These are phyloP conservation scores for Lachancea sp. DNA, from an alignment of 805 yeast genomes.

Conservation along the genomic window DNA sequence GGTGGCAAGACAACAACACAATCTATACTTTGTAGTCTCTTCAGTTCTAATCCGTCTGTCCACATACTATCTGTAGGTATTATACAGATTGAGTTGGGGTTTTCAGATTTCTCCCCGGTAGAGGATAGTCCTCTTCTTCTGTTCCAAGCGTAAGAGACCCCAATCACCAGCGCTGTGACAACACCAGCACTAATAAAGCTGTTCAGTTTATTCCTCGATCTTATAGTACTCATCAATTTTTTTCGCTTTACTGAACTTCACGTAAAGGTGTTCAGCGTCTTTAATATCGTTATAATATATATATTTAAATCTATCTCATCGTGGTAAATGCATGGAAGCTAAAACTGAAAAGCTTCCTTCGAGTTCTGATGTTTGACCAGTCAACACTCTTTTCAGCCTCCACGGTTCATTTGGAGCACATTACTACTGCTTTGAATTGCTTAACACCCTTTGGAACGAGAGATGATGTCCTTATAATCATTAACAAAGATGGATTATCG, in stretches of 20 bases:
- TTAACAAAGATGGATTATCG: constrained; percentile 46
- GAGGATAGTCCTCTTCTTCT: neutral
- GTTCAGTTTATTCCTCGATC: neutral
- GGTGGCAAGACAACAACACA: constrained; percentile 35
- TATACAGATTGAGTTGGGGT: constrained; percentile 14
- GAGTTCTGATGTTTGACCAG: constrained; percentile 3
- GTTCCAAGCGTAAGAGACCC: neutral
- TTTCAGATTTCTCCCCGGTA: neutral
- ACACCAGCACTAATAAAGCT: neutral
- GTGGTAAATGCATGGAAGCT: too few species aligned
- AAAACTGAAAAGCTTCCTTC: too few species aligned
- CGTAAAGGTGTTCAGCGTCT: too few species aligned
- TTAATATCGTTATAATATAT: too few species aligned
- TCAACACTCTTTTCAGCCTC: constrained; percentile 37
- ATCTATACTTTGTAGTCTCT: constrained; percentile 13
- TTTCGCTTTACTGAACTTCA: too few species aligned
- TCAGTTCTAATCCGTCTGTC: constrained; percentile 17
- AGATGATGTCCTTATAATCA: constrained; percentile 36
- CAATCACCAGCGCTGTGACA: neutral
- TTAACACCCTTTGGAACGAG: constrained; percentile 37
- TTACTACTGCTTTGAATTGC: constrained; percentile 41
- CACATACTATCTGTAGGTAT: constrained; percentile 18
- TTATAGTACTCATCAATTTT: neutral
- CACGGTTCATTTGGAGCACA: constrained; percentile 41
- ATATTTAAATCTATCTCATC: too few species aligned